Evolutionary conservation across 2,329 filamentous ascomycete genomes (phyloP), one percentile per base, ranked within the genome.

Genomic region (Teratosphaeria zuluensis): DNA sequence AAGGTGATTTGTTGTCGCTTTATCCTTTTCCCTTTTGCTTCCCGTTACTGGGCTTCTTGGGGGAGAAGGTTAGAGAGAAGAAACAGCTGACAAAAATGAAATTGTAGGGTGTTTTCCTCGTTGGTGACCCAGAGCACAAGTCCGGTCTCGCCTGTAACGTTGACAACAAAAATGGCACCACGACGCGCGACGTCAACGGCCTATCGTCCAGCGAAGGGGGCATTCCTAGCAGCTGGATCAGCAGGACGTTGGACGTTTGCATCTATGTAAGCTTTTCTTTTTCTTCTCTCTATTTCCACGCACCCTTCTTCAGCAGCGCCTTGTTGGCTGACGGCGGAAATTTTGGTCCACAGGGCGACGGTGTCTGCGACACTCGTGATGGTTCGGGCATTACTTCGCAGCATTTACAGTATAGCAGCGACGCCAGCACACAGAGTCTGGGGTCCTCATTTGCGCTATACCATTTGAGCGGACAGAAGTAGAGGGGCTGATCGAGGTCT

Each of bases 161-260:
- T 1, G 72, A 74, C 56, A 67, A 68, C 56, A 69, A 68, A 9
- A 69, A 69, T 11, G 71, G 71, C 24, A 65, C 63, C 1, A 72
- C 70, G 1, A 73, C 72, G 0, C 61, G 58, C 33, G 66, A 72
- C 35, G 70, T 70, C 19, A 69, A 68, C 12, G 72, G 68, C 4
- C 46, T 69, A 2, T 62, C 59, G 1, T 56, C 46, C 9, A 9
- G 16, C 48, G 24, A 48, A n/a, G 55, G 35, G 1, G 58, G 72
- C 1, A 69, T 74, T 42, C 70, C 71, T 0, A 55, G 35, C 14
- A 66, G 70, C 53, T 73, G 72, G 72, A 58, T 71, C 1, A 54
- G 60, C 30, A 74, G 73, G 68, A 74, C 71, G 5, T 55, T 70
- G 55, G 72, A 74, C 62, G 72, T 74, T 7, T 74, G 72, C 59